Evolutionary conservation across 2,329 filamentous ascomycete genomes (phyloP), one percentile per base, ranked within the genome.

Genomic region (Purpureocillium lavendulum): DNA sequence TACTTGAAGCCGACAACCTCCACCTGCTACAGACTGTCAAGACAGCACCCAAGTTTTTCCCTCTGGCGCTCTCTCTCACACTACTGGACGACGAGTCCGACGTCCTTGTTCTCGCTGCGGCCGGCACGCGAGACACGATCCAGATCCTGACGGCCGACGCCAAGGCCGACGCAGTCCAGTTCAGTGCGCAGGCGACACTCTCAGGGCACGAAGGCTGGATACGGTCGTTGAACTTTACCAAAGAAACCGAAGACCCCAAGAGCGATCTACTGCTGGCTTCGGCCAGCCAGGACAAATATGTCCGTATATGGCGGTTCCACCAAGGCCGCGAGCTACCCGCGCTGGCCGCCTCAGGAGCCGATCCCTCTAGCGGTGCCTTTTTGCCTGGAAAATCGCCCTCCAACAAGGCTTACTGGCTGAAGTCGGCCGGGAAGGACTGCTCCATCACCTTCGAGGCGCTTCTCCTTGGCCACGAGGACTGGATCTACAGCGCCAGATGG

Each of bases 271-370:
- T 97, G 16, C 73, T 98, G 15, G 87, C 90, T 1, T 97, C 90
- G 10, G 89, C 89, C 16, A 97, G 90, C 57, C 92, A 98, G 60
- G 92, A 98, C 62, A 96, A 94, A 64, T 98, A 97, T 54, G 82
- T 97, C 43, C 84, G 92, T 31, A 74, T 98, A 29, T 98, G 92
- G 92, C 79, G 89, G 42, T 66, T 98, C 29, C 84, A 85, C 47
- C 69, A 75, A 45, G 87, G 86, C 28, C 73, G 74, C 42, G 76
- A 80, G 28, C 63, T 84, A 2, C 79, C 81, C 1, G 64, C 70
- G 0, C 66, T 73, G 36, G 73, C 72, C 30, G 67, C 64, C 7
- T 67, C 71, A 1, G 64, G 62, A 17, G 69, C 75, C 5, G 78
- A 84, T 44, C 72, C 77, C 35, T 64, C 66, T 3, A 63, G 73